Evolutionary conservation across 2,329 filamentous ascomycete genomes (phyloP).

Genomic region (Apiospora saccharicola): DNA sequence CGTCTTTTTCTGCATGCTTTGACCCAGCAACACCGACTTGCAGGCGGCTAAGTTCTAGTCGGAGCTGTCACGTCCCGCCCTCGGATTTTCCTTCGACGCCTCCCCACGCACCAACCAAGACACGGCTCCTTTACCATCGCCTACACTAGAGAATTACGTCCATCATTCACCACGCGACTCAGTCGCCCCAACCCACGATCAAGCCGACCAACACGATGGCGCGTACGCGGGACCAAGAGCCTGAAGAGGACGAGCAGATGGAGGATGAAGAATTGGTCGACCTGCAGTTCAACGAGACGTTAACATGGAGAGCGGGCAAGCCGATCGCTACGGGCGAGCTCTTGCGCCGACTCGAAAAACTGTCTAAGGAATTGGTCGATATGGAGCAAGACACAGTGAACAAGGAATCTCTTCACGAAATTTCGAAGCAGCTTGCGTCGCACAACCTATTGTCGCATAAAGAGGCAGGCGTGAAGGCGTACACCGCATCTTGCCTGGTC

Average conservation of each 20-base stretch:
- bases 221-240: conserved; percentile 23
- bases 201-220: conserved; percentile 20
- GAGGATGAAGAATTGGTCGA: conserved; percentile 49
- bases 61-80: conserved; percentile 16
- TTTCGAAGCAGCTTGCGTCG: conserved; percentile 84
- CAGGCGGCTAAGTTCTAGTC: conserved; percentile 6
- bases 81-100: conserved; percentile 18
- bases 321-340: conserved; percentile 86
- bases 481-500: conserved; percentile 86
- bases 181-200: conserved; percentile 5
- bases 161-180: conserved; percentile 11
- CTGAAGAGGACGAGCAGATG: conserved; percentile 45
- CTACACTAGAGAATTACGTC: neutral
- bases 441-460: conserved; percentile 88
- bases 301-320: conserved; percentile 92
- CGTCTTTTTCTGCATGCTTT: conserved; percentile 5
- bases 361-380: conserved; percentile 83
- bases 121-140: conserved; percentile 9
- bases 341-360: conserved; percentile 78
- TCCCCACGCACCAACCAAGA: conserved; percentile 17
- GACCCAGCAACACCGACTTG: conserved; percentile 6
- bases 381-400: conserved; percentile 89
- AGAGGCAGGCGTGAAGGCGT: conserved; percentile 91
- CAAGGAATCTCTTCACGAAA: conserved; percentile 80
- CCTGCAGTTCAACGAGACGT: conserved; percentile 82